phyloP scores from a whole-genome alignment of 345 rosid genomes.

The Lenwebbia sp. region DNA sequence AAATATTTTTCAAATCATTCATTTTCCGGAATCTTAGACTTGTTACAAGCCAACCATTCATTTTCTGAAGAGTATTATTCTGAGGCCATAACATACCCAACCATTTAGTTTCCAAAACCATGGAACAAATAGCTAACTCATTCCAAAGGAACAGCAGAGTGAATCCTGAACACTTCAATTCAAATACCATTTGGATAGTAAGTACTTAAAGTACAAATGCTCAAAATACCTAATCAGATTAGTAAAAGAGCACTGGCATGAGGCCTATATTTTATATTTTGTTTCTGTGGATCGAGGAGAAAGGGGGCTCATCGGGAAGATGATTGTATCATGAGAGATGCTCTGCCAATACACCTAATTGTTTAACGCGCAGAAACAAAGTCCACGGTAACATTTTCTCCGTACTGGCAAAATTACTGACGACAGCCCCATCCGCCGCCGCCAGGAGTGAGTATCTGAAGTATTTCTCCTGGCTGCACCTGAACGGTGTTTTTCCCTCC shows the following conservation, averaged over 20 bases:
- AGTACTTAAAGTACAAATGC: neutral
- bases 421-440: slow-evolving; percentile 81
- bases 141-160: neutral
- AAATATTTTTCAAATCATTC: no score
- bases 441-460: slow-evolving; percentile 84
- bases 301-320: no score
- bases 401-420: neutral
- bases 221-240: neutral
- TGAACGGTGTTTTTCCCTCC: slow-evolving; percentile 87
- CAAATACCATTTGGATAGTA: neutral
- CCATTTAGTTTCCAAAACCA: neutral
- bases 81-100: neutral
- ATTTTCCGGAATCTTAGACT: no score
- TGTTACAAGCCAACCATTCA: no score
- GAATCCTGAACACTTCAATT: neutral
- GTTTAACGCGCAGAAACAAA: neutral
- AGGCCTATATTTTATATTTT: no score
- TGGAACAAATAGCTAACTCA: neutral
- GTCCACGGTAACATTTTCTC: neutral
- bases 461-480: slow-evolving; percentile 69
- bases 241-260: no score
- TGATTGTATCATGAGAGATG: no score
- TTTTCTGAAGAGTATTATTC: neutral
- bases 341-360: neutral
- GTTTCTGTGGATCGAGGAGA: no score